Percentiles rank a stretch among this genome's conserved stretches.
Conservation (phyloP, 2,329 filamentous ascomycete species). For the Pyrenophora graminea region DNA sequence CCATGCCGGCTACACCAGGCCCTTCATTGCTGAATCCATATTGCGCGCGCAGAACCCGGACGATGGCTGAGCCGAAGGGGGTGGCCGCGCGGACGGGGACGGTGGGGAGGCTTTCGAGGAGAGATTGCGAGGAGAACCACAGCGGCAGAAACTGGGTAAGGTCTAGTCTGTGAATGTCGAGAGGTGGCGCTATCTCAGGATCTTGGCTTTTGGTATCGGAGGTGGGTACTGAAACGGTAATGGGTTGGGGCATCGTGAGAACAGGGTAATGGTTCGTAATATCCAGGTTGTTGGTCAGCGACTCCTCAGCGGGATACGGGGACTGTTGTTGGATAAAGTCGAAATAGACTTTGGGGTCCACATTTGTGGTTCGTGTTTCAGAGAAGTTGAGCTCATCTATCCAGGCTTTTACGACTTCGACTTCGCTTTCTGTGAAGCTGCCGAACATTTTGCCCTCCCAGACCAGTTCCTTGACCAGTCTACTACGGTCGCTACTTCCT, state of each 20-base stretch:
- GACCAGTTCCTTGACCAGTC: constrained; percentile 48
- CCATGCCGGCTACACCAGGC: constrained; percentile 47
- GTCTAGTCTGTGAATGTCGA: constrained; percentile 1
- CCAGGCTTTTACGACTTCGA: constrained; percentile 46
- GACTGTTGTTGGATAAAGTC: constrained; percentile 21
- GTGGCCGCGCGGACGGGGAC: constrained; percentile 44
- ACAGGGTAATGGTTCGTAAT: constrained; percentile 18
- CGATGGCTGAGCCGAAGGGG: constrained; percentile 39
- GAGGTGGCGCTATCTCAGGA: not conserved
- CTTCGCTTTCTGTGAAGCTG: constrained; percentile 53
- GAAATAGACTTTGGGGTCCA: constrained; percentile 25
- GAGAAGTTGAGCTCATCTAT: constrained; percentile 42
- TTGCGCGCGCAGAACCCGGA: constrained; percentile 49
- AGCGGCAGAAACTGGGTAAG: constrained; percentile 38
- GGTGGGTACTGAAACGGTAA: not conserved
- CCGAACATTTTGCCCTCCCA: constrained; percentile 59
- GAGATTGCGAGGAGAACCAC: constrained; percentile 46
- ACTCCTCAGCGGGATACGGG: not conserved
- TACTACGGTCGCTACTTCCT: constrained; percentile 49
- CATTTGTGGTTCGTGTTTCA: not conserved
- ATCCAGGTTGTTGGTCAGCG: constrained; percentile 4
- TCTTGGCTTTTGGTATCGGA: not conserved
- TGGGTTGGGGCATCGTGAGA: constrained; percentile 1
- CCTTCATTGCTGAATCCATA: constrained; percentile 47
- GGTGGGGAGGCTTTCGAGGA: constrained; percentile 46